Base-by-base conservation (phyloP, 305 asterid species). In the Striga hermonthica region DNA sequence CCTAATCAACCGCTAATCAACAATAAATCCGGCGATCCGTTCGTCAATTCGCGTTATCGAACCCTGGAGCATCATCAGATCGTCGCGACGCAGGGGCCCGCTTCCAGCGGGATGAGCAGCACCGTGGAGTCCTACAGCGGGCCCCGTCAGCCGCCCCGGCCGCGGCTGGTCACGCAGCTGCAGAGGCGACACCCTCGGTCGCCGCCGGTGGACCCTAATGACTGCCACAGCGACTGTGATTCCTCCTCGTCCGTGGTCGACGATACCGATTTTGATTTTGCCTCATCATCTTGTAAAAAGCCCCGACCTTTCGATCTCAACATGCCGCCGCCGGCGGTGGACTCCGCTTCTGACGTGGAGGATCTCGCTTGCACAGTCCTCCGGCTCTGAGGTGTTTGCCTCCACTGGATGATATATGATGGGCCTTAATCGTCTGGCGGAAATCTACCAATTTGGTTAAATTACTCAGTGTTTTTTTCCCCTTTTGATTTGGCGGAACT, bases 171-270 rank as follows among this genome's bases (percentile, higher is more conserved):
- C 35, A 13, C 69, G 45, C 66, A 60, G 49, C 73, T 64, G 68
- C 65, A 70, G 60, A 64, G 68, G 70, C 65, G 69, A 40, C 74
- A 82, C 62, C 87, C 83, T 10, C 70, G 81, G 62, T 77, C 81
- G 48, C 85, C 87, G 58, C 82, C 85, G 39, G 52, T 83, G 43
- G 82, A 9, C 57, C 86, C 76, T 4, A 84, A 79, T 36, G 89
- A 83, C 52, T 80, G 85, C 59, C 81, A 61, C 47, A 84, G 90
- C 76, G 86, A 82, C 61, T 84, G 90, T 60, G 87, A 82, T 62
- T 84, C 87, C 14, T 84, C 90, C 0, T 84, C 84, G 7, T 82
- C 84, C 34, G 86, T 84, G 45, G 79, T 84, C n/a, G 90, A 81
- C 59, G 85, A 84, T 57, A 74, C 72, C 28, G 82, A 72, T 47